Evolutionary conservation across 805 yeast genomes (phyloP), one percentile per base, ranked within the genome.

Genomic region (Sungouiozyma ichnusensis): DNA sequence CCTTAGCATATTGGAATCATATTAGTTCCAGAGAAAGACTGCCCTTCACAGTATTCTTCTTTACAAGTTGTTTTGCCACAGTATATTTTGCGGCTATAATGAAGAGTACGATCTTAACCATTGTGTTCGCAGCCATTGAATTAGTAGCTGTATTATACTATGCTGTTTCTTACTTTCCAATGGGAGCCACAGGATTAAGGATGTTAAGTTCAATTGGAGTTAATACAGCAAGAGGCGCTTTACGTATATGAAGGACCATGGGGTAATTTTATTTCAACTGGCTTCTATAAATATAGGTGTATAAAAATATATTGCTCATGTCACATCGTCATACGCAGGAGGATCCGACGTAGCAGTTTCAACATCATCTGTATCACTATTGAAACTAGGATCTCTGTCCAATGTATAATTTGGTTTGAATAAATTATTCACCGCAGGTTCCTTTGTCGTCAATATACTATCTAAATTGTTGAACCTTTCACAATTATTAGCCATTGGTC

Each of bases 81-180:
- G 68, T 92, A 38, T 82, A 84, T 57, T 80, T 81, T 57, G 80
- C 94, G 16, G 74, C 85, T 4, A 67, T 81, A 20, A 43, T 58
- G 51, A 81, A 79, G 52, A 77, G 83, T 42, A 79, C 95, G 0
- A 54, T 92, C 5, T 64, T 87, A 40, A 86, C 97, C 0, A 63
- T 92, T 9, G 56, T 86, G 11, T 77, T 86, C 27, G 82, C 92
- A 35, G 62, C 82, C 2, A 62, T 84, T 9, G 97, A 92, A 61
- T 67, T 88, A 7, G 62, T 92, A 43, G 90, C 96, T 1, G 87
- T 92, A n/a, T 54, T 86, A 4, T 88, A 88, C 69, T 92, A 92
- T 60, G 80, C 92, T 0, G 71, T 90, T 35, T 84, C 95, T 54
- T 92, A 92, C 62, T 90, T 92, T 72, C 98, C 98, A 13, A 83